Percentiles rank a stretch among this genome's conserved stretches.
Conservation (phyloP, 352 stramenopile species). For the Pythium insidiosum region DNA sequence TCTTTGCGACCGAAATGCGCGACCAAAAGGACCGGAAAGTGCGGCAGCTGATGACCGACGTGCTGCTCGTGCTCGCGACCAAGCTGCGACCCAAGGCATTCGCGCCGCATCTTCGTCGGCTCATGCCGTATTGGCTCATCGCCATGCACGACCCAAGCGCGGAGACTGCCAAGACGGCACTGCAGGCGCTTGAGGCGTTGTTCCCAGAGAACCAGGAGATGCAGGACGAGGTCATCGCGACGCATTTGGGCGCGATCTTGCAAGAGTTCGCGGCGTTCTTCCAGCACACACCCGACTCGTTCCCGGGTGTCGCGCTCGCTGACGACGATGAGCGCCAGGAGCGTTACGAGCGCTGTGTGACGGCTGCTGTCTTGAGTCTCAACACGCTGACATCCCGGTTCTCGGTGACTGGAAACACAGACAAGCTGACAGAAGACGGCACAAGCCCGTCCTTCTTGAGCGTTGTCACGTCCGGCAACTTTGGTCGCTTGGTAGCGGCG, state of each 20-base stretch:
- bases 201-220: conserved; percentile 27
- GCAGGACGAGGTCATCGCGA: conserved; percentile 17
- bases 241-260: conserved; percentile 21
- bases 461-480: conserved; percentile 54
- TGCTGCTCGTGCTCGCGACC: conserved; percentile 38
- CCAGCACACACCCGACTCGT: conserved; percentile 42
- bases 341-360: conserved; percentile 65
- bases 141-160: conserved; percentile 70
- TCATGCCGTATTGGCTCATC: conserved; percentile 75
- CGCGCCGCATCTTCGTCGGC: conserved; percentile 48
- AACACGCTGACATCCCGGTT: conserved; percentile 49
- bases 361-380: conserved; percentile 48
- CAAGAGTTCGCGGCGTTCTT: conserved; percentile 64
- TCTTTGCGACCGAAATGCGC: conserved; percentile 74
- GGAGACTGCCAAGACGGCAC: conserved; percentile 42
- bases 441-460: conserved; percentile 28
- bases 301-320: conserved; percentile 41
- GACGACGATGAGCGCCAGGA: conserved; percentile 63
- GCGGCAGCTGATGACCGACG: conserved; percentile 65
- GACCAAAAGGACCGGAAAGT: conserved; percentile 83
- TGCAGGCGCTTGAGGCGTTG: conserved; percentile 41
- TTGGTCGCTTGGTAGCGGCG: conserved; percentile 37
- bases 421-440: conserved; percentile 30
- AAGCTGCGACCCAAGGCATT: conserved; percentile 74
- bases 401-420: conserved; percentile 21